Conservation (phyloP, 1,284 basidiomycete species). For the Polyporus tsugae region DNA sequence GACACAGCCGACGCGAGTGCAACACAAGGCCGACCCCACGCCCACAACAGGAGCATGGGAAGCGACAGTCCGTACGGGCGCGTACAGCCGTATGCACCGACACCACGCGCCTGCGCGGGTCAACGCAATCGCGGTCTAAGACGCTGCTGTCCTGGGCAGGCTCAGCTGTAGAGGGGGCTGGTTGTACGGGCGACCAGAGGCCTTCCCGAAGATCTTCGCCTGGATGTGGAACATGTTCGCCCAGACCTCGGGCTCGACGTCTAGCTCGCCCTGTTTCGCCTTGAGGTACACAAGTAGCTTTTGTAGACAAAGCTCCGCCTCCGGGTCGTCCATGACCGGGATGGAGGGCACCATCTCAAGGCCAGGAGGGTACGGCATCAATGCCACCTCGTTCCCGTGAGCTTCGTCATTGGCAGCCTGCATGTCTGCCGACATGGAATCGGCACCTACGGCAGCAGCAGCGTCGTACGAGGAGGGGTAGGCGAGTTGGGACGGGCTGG, state of each 20-base stretch:
- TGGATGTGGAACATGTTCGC: slow-evolving; percentile 22
- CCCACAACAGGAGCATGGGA: neutral
- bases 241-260: slow-evolving; percentile 23
- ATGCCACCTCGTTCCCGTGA: neutral
- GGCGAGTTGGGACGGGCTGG: slow-evolving; percentile 7
- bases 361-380: slow-evolving; percentile 2
- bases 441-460: neutral
- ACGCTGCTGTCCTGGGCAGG: neutral
- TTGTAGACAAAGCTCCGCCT: slow-evolving; percentile 29
- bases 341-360: slow-evolving; percentile 5
- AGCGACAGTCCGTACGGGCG: neutral
- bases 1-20: slow-evolving; percentile 6
- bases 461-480: slow-evolving; percentile 17
- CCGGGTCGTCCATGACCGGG: slow-evolving; percentile 13
- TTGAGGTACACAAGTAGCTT: slow-evolving; percentile 27
- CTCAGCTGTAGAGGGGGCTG: slow-evolving; percentile 13
- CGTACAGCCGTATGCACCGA: neutral
- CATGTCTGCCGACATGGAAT: neutral
- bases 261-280: slow-evolving; percentile 21
- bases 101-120: slow-evolving; percentile 7
- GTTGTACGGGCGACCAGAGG: slow-evolving; percentile 20
- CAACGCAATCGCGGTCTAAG: slow-evolving; percentile 7
- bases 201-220: slow-evolving; percentile 28
- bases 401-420: slow-evolving; percentile 1
- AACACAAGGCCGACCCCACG: neutral